Evolutionary conservation across 2,329 filamentous ascomycete genomes (phyloP).

Genomic region (Pseudopithomyces maydicus): DNA sequence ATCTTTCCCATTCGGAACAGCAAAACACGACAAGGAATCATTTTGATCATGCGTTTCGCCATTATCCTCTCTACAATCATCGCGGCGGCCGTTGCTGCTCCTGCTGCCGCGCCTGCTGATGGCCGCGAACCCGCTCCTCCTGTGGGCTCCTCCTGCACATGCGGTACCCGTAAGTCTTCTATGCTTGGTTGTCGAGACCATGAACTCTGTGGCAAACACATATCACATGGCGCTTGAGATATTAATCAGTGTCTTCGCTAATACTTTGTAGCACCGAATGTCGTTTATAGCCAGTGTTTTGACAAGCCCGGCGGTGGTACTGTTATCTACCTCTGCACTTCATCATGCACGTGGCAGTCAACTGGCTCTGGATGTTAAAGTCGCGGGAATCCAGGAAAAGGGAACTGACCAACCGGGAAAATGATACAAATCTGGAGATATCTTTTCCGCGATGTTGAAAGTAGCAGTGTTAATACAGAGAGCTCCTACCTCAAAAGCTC

Average conservation of each 20-base stretch:
- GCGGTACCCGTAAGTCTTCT: not conserved
- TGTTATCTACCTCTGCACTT: not conserved
- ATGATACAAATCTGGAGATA: not conserved
- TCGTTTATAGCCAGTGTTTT: slow-evolving; percentile 4
- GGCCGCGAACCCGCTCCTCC: not conserved
- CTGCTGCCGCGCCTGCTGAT: not conserved
- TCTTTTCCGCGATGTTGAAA: too few relatives aligned
- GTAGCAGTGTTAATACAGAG: too few relatives aligned
- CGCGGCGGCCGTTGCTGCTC: not conserved
- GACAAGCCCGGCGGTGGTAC: not conserved
- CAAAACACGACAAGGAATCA: not conserved
- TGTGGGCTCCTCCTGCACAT: not conserved
- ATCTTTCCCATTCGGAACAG: not conserved
- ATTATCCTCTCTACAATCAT: not conserved
- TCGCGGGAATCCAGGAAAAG: not conserved
- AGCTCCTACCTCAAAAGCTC: too few relatives aligned
- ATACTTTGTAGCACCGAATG: not conserved
- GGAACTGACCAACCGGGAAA: too few relatives aligned
- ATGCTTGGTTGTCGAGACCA: not conserved
- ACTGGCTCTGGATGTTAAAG: not conserved
- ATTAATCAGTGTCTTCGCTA: not conserved
- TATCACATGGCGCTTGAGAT: not conserved
- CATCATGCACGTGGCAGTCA: slow-evolving; percentile 2
- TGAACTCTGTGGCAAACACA: not conserved
- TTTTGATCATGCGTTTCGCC: not conserved